These are phyloP conservation scores for Madurella mycetomatis DNA, from an alignment of 2,329 filamentous ascomycete species.

Conservation along the genomic window DNA sequence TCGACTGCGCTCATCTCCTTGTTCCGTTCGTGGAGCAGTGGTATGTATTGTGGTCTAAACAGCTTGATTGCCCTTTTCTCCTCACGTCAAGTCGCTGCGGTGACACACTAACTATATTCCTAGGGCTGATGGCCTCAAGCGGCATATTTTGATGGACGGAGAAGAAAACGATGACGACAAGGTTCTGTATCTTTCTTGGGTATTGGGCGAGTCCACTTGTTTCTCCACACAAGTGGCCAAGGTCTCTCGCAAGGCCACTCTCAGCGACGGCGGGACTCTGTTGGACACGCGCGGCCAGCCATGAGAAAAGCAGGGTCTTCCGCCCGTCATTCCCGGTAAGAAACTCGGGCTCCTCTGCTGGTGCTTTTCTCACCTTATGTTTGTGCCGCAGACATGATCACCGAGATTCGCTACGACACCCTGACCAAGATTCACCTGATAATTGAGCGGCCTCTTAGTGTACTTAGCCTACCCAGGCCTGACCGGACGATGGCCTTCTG, in stretches of 20 bases:
- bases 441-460: constrained; percentile 12
- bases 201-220: constrained; percentile 23
- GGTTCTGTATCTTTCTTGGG: constrained; percentile 21
- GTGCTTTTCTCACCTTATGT: background rate
- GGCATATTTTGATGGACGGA: constrained; percentile 11
- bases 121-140: constrained; percentile 14
- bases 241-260: constrained; percentile 20
- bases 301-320: constrained; percentile 19
- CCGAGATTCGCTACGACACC: constrained; percentile 9
- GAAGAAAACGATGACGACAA: constrained; percentile 19
- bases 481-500: constrained; percentile 17
- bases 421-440: constrained; percentile 16
- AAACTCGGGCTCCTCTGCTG: background rate
- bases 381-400: constrained; percentile 16
- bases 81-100: background rate
- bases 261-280: constrained; percentile 15
- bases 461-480: constrained; percentile 13
- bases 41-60: background rate
- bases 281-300: constrained; percentile 18
- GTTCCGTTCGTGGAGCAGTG: constrained; percentile 22
- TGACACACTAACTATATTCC: background rate
- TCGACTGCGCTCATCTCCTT: constrained; percentile 21
- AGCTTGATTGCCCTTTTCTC: no score
- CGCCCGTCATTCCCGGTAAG: constrained; percentile 17
- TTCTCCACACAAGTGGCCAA: constrained; percentile 16